These are phyloP conservation scores for Xylaria sp. DNA, from an alignment of 2,329 filamentous ascomycete genomes.

Conservation along the genomic window DNA sequence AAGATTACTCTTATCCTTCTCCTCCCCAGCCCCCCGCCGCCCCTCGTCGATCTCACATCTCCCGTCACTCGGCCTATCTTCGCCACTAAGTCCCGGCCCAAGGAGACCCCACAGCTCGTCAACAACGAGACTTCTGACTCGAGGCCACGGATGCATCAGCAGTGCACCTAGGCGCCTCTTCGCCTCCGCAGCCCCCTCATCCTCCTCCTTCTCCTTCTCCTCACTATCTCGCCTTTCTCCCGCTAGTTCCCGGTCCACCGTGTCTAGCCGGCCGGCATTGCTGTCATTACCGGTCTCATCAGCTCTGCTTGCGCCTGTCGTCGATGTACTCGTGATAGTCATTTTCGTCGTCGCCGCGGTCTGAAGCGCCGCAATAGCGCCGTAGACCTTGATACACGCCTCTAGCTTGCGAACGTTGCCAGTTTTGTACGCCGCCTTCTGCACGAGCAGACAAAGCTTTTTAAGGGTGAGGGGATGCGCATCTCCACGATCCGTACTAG, in stretches of 20 bases:
- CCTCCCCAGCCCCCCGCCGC: background rate
- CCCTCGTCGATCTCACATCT: conserved; percentile 41
- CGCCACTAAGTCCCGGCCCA: conserved; percentile 23
- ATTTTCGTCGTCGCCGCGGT: conserved; percentile 8
- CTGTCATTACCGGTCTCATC: background rate
- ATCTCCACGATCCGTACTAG: conserved; percentile 25
- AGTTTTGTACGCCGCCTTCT: conserved; percentile 85
- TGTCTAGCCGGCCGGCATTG: conserved; percentile 13
- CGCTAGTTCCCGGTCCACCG: conserved; percentile 37
- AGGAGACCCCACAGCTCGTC: conserved; percentile 68
- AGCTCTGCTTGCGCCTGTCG: background rate
- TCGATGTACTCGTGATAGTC: background rate
- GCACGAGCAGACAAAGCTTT: conserved; percentile 74
- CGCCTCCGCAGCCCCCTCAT: conserved; percentile 61
- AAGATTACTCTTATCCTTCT: conserved; percentile 39
- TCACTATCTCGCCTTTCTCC: conserved; percentile 52
- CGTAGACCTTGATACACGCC: conserved; percentile 83
- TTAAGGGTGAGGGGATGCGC: conserved; percentile 58
- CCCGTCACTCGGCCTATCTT: conserved; percentile 1
- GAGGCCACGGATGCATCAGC: conserved; percentile 84
- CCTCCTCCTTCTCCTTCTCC: conserved; percentile 28
- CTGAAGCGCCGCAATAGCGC: conserved; percentile 64
- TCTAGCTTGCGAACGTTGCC: conserved; percentile 84
- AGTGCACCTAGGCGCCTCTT: conserved; percentile 77
- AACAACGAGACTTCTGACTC: conserved; percentile 69